Percentiles rank a stretch among this genome's conserved stretches.
Conservation (phyloP, 768 basidiomycete species). For the Ephemerocybe angulata region DNA sequence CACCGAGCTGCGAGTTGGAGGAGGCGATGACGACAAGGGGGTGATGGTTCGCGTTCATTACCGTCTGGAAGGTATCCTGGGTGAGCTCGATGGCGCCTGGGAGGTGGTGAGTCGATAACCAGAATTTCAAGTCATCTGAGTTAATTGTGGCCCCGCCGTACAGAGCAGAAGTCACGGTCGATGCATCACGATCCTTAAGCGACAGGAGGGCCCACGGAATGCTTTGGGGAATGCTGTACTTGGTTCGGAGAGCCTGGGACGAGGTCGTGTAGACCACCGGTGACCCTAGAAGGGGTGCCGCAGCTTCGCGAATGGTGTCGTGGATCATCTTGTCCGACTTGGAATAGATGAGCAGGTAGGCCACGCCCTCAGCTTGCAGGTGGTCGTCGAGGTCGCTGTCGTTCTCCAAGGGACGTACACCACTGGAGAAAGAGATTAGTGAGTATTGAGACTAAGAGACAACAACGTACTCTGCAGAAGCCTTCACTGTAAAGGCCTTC, state of each 20-base stretch:
- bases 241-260: slow-evolving; percentile 32
- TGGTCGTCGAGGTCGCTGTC: slow-evolving; percentile 40
- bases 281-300: slow-evolving; percentile 43
- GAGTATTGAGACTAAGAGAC: neutral
- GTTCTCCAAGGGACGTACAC: slow-evolving; percentile 27
- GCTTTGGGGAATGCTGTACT: slow-evolving; percentile 33
- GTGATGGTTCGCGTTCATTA: slow-evolving; percentile 76
- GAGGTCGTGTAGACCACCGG: slow-evolving; percentile 43
- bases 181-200: slow-evolving; percentile 55
- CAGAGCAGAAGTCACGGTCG: slow-evolving; percentile 44
- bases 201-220: slow-evolving; percentile 64
- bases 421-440: slow-evolving; percentile 14
- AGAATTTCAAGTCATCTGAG: slow-evolving; percentile 38
- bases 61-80: slow-evolving; percentile 72
- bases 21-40: slow-evolving; percentile 80
- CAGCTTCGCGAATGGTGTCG: slow-evolving; percentile 35
- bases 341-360: slow-evolving; percentile 49
- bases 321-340: slow-evolving; percentile 37
- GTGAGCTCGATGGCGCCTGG: slow-evolving; percentile 73
- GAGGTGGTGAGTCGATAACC: slow-evolving; percentile 68
- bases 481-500: slow-evolving; percentile 70
- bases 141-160: slow-evolving; percentile 24
- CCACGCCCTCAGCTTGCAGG: slow-evolving; percentile 38
- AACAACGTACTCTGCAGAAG: slow-evolving; percentile 60
- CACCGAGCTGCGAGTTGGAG: slow-evolving; percentile 32